These are phyloP conservation scores for Mycosphaerella arachidis DNA, from an alignment of 2,329 filamentous ascomycete species.

Conservation along the genomic window DNA sequence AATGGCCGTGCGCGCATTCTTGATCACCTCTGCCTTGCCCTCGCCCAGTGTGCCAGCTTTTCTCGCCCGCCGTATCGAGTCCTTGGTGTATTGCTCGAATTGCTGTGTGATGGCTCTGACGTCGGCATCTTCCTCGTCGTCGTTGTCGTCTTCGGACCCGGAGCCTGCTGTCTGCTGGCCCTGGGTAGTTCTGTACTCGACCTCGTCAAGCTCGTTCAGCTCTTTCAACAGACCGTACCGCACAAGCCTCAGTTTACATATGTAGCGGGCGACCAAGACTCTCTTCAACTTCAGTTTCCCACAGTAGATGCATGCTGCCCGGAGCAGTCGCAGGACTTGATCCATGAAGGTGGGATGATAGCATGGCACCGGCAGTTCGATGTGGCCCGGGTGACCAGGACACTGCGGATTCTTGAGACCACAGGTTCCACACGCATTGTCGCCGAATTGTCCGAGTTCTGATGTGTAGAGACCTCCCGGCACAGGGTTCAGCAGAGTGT, in stretches of 20 bases:
- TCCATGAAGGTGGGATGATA: slow-evolving; percentile 98
- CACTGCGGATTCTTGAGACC: slow-evolving; percentile 73
- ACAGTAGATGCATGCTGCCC: slow-evolving; percentile 87
- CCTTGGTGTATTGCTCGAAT: slow-evolving; percentile 66
- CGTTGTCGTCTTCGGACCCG: slow-evolving; percentile 45
- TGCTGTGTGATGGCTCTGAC: slow-evolving; percentile 53
- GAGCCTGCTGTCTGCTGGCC: slow-evolving; percentile 10
- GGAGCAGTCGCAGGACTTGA: slow-evolving; percentile 77
- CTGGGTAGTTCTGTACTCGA: slow-evolving; percentile 26
- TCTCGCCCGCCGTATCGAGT: slow-evolving; percentile 59
- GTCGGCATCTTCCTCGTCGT: slow-evolving; percentile 60
- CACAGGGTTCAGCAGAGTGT: slow-evolving; percentile 81
- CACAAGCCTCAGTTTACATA: slow-evolving; percentile 79
- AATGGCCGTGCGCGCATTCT: slow-evolving; percentile 68
- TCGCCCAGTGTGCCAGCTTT: slow-evolving; percentile 44
- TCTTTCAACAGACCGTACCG: slow-evolving; percentile 77
- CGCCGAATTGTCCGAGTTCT: slow-evolving; percentile 83
- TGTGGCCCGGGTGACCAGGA: slow-evolving; percentile 90
- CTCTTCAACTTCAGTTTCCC: slow-evolving; percentile 77
- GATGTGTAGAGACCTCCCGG: slow-evolving; percentile 90
- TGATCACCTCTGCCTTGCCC: slow-evolving; percentile 78
- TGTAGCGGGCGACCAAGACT: slow-evolving; percentile 69
- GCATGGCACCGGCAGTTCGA: slow-evolving; percentile 86
- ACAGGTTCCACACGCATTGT: slow-evolving; percentile 85
- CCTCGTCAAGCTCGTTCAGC: slow-evolving; percentile 49